phyloP scores from a whole-genome alignment of 2,329 filamentous ascomycete species.

The Aureobasidium mangrovei region DNA sequence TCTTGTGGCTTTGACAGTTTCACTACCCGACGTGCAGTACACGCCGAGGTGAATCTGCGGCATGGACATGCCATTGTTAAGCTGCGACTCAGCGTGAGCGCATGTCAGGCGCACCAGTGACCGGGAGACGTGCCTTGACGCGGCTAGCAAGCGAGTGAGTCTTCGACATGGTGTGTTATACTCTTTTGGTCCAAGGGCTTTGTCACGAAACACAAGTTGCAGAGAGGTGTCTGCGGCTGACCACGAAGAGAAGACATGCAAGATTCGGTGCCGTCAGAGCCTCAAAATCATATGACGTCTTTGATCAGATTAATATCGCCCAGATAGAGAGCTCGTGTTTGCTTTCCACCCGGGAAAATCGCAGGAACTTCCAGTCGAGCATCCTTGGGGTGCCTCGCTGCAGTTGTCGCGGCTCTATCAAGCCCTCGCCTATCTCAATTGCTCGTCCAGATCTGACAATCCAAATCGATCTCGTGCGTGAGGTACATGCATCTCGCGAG shows the following conservation, averaged over 20 bases:
- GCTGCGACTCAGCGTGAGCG: conserved; percentile 31
- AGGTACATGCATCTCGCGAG: conserved; percentile 2
- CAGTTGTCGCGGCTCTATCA: not conserved
- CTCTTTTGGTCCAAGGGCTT: not conserved
- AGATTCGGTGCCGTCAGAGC: not conserved
- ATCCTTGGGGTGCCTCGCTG: too few species aligned
- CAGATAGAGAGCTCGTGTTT: not conserved
- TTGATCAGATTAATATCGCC: not conserved
- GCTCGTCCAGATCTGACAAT: not conserved
- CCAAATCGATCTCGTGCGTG: not conserved
- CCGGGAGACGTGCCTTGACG: conserved; percentile 26
- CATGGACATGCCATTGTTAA: conserved; percentile 57
- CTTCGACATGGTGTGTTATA: conserved; percentile 24
- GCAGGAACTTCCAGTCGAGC: not conserved
- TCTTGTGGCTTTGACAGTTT: conserved; percentile 50
- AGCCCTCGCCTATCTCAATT: not conserved
- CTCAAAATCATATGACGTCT: not conserved
- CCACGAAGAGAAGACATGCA: too few species aligned
- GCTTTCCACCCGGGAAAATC: not conserved
- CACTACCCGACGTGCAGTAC: conserved; percentile 58
- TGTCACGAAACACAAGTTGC: not conserved
- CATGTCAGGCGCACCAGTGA: conserved; percentile 21
- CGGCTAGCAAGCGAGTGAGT: conserved; percentile 36
- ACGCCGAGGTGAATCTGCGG: conserved; percentile 66
- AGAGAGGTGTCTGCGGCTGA: not conserved